Evolutionary conservation across 148 eudicot species (phyloP).

Genomic region (Hydrangea macrophylla): DNA sequence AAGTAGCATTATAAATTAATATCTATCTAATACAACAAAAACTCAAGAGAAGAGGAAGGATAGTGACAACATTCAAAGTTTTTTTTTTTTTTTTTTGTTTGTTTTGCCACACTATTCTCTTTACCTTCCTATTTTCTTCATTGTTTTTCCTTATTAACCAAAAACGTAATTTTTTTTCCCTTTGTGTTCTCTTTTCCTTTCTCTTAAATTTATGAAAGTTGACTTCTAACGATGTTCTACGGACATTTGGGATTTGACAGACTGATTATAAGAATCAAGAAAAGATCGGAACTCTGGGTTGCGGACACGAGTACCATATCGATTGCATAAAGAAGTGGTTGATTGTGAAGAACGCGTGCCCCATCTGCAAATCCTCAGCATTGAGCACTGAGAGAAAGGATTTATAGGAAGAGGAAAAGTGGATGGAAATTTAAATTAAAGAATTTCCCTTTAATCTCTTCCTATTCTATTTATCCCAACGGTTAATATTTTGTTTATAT

Average conservation of each 20-base stretch:
- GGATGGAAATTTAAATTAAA: background rate
- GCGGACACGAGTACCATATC: slow-evolving; percentile 86
- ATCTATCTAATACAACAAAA: no score
- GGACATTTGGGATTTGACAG: slow-evolving; percentile 40
- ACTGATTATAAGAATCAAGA: slow-evolving; percentile 68
- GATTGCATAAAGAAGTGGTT: slow-evolving; percentile 83
- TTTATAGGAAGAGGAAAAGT: slow-evolving; percentile 1
- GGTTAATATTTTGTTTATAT: slow-evolving; percentile 16
- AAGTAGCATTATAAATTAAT: no score
- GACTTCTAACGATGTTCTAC: no score
- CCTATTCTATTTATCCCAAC: slow-evolving; percentile 1
- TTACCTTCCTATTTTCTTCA: no score
- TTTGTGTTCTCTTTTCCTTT: no score
- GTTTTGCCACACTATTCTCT: no score
- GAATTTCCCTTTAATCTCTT: slow-evolving; percentile 1
- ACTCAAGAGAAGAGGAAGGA: no score
- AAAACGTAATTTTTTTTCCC: no score
- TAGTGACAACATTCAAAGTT: no score
- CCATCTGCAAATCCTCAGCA: slow-evolving; percentile 75
- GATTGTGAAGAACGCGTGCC: slow-evolving; percentile 75
- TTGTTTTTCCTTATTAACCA: no score
- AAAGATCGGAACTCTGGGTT: slow-evolving; percentile 59
- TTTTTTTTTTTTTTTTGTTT: no score
- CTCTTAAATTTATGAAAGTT: no score
- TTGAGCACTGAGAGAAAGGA: slow-evolving; percentile 40